These are phyloP conservation scores for Goniomonas avonlea DNA, from an alignment of 78 protist species.

Conservation along the genomic window DNA sequence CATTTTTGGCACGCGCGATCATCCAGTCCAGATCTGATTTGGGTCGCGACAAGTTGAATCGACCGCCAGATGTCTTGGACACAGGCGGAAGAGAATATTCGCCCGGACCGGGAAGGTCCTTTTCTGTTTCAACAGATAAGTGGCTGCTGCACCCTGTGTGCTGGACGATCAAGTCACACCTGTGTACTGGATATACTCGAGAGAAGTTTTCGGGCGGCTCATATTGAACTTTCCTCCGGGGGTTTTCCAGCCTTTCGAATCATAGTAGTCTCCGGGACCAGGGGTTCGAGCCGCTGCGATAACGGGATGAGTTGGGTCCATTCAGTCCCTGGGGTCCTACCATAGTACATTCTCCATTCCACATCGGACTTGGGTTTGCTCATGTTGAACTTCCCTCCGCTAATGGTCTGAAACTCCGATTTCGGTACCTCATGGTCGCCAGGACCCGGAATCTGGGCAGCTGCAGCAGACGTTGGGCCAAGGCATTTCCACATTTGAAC, in stretches of 20 bases:
- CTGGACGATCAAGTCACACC: too few relatives aligned
- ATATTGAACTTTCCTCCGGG: conserved; percentile 7
- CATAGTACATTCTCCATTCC: background rate
- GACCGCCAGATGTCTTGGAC: background rate
- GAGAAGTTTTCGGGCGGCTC: background rate
- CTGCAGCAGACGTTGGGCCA: too few relatives aligned
- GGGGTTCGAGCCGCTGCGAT: background rate
- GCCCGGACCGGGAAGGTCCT: background rate
- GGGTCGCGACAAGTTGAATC: background rate
- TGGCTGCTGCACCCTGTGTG: too few relatives aligned
- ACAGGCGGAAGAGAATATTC: background rate
- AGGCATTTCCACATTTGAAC: too few relatives aligned
- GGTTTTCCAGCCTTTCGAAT: too few relatives aligned
- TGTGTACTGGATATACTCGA: too few relatives aligned
- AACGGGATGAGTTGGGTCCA: too few relatives aligned
- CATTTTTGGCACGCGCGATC: background rate
- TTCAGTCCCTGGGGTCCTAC: too few relatives aligned
- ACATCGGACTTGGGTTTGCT: background rate
- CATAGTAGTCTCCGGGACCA: background rate
- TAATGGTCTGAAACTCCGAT: background rate
- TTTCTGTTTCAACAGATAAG: too few relatives aligned
- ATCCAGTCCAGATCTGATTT: conserved; percentile 9
- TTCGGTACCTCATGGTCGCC: background rate
- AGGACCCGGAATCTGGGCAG: background rate
- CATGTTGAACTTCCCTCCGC: conserved; percentile 6